phyloP scores from a whole-genome alignment of 805 yeast species.

The Cyberlindnera xishuangbannaensis region DNA sequence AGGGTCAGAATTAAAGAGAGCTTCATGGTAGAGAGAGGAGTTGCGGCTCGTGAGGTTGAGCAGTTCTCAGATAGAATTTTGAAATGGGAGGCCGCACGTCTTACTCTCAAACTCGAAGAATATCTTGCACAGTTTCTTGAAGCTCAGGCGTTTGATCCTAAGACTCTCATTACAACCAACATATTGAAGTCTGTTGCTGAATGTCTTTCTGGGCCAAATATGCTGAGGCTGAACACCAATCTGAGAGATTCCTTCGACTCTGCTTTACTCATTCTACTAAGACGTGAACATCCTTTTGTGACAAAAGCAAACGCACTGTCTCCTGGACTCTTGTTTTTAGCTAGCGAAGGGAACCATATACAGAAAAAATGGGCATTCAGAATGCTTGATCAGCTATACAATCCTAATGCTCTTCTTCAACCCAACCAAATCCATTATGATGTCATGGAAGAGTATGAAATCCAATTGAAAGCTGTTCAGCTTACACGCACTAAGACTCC shows the following conservation, averaged over 20 bases:
- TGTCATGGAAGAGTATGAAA: slow-evolving; percentile 49
- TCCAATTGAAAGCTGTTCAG: slow-evolving; percentile 30
- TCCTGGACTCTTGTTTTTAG: slow-evolving; percentile 50
- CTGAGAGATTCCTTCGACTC: slow-evolving; percentile 34
- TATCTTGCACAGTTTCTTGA: background rate
- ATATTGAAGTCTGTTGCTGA: slow-evolving; percentile 33
- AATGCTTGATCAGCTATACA: slow-evolving; percentile 21
- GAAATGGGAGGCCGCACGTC: slow-evolving; percentile 25
- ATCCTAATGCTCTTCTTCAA: slow-evolving; percentile 10
- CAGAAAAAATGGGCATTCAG: slow-evolving; percentile 45
- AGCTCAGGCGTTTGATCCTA: slow-evolving; percentile 2
- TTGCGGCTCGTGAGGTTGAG: slow-evolving; percentile 24
- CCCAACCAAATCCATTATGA: slow-evolving; percentile 28
- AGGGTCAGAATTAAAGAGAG: slow-evolving; percentile 45
- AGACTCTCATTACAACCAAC: slow-evolving; percentile 10
- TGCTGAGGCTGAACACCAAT: slow-evolving; percentile 34
- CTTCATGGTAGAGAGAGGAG: slow-evolving; percentile 44
- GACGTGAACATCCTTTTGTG: slow-evolving; percentile 26
- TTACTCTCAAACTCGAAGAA: slow-evolving; percentile 7
- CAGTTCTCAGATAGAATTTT: slow-evolving; percentile 17
- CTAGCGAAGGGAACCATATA: slow-evolving; percentile 46
- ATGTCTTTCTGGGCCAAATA: slow-evolving; percentile 46
- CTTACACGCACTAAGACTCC: slow-evolving; percentile 8
- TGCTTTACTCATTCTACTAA: slow-evolving; percentile 28
- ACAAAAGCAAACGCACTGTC: slow-evolving; percentile 21